A percentile compares a stretch with the other conserved stretches of the same genome.
phyloP scores from a whole-genome alignment of 2,329 filamentous ascomycete species.

The Talaromyces sp. region DNA sequence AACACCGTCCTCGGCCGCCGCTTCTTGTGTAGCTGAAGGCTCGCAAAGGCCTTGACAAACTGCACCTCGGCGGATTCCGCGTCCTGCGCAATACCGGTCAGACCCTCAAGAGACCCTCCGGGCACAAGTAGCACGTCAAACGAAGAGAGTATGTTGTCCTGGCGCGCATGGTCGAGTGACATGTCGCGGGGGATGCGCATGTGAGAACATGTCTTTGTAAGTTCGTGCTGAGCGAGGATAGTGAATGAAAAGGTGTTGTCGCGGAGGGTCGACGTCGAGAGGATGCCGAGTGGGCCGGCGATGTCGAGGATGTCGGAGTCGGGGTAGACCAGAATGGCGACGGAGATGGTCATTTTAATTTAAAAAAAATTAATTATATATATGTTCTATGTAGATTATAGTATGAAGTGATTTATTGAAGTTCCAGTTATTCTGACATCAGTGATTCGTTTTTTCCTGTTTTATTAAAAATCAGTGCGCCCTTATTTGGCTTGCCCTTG shows the following conservation, averaged over 20 bases:
- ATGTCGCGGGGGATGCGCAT: constrained; percentile 5
- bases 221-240: neutral
- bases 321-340: neutral
- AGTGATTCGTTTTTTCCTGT: neutral
- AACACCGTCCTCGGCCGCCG: constrained; percentile 25
- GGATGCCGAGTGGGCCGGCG: neutral
- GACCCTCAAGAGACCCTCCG: neutral
- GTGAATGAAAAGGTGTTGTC: neutral
- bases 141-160: neutral
- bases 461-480: neutral
- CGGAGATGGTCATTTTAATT: neutral
- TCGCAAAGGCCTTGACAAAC: neutral
- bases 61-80: neutral
- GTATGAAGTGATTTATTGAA: too few relatives aligned
- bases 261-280: neutral
- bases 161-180: constrained; percentile 1
- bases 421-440: too few relatives aligned
- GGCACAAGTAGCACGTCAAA: neutral
- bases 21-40: constrained; percentile 14
- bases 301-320: neutral
- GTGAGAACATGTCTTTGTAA: constrained; percentile 4
- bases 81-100: neutral
- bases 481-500: neutral
- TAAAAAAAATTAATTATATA: neutral
- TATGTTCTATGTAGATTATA: neutral